Conservation (phyloP, 768 basidiomycete genomes). For the Tulasnella sp. region DNA sequence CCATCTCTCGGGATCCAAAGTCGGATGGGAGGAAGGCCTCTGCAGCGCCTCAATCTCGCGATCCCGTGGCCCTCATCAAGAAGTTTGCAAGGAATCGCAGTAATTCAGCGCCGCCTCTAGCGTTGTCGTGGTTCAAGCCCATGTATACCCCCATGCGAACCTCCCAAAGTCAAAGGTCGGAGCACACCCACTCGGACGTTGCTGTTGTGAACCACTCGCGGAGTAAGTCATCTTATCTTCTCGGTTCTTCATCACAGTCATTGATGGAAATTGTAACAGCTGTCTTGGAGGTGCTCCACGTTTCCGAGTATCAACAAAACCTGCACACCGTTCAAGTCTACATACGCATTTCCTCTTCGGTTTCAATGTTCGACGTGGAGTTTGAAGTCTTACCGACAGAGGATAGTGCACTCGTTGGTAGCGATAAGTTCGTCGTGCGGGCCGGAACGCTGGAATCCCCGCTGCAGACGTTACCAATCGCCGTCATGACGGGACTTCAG, state of each 20-base stretch:
- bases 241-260: neutral
- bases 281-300: conserved; percentile 36
- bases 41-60: neutral
- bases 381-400: conserved; percentile 46
- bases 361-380: conserved; percentile 39
- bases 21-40: too few relatives aligned
- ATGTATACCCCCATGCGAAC: too few relatives aligned
- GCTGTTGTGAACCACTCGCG: too few relatives aligned
- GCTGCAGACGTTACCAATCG: conserved; percentile 44
- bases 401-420: conserved; percentile 28
- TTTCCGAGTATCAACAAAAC: conserved; percentile 77
- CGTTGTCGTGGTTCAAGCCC: conserved; percentile 18
- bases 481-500: conserved; percentile 47
- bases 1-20: neutral
- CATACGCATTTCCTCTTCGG: conserved; percentile 41
- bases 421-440: conserved; percentile 50
- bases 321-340: conserved; percentile 70
- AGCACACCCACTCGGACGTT: too few relatives aligned
- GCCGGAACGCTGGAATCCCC: conserved; percentile 46
- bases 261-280: conserved; percentile 12
- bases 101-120: conserved; percentile 28
- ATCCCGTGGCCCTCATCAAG: neutral
- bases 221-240: too few relatives aligned
- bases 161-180: too few relatives aligned
- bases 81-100: conserved; percentile 25